A percentile compares a stretch with the other conserved stretches of the same genome.
phyloP scores from a whole-genome alignment of 2,329 filamentous ascomycete species.

The Onygenales sp. region DNA sequence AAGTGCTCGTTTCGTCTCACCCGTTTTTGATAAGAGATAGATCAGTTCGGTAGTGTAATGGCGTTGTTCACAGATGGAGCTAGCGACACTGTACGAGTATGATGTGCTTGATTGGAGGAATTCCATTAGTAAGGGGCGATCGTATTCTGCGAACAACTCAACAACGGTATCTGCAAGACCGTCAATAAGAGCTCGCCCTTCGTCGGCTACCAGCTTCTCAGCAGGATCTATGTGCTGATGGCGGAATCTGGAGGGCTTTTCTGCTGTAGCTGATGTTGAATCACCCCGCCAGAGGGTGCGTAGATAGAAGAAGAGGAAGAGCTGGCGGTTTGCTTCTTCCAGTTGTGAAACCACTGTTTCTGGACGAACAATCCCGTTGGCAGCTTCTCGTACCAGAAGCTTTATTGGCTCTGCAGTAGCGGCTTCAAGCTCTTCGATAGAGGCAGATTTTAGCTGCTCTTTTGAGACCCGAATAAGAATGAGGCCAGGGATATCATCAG shows the following conservation, averaged over 20 bases:
- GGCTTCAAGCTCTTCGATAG: slow-evolving; percentile 63
- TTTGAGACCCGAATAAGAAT: slow-evolving; percentile 76
- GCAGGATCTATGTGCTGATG: slow-evolving; percentile 31
- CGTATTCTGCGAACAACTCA: slow-evolving; percentile 74
- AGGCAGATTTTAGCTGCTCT: slow-evolving; percentile 56
- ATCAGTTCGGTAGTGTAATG: slow-evolving; percentile 90
- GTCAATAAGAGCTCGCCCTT: slow-evolving; percentile 64
- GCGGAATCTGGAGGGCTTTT: slow-evolving; percentile 25
- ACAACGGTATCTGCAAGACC: slow-evolving; percentile 80
- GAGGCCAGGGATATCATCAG: slow-evolving; percentile 82
- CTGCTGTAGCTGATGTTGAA: slow-evolving; percentile 37
- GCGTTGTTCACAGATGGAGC: slow-evolving; percentile 67
- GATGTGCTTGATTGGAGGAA: slow-evolving; percentile 76
- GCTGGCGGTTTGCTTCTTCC: slow-evolving; percentile 52
- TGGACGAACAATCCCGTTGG: slow-evolving; percentile 74
- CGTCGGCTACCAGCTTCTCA: slow-evolving; percentile 41
- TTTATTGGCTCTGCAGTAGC: slow-evolving; percentile 74
- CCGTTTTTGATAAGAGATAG: slow-evolving; percentile 88
- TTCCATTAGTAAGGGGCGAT: slow-evolving; percentile 70
- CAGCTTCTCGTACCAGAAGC: slow-evolving; percentile 81
- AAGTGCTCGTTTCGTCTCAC: slow-evolving; percentile 82
- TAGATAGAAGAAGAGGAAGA: slow-evolving; percentile 89
- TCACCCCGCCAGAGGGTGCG: slow-evolving; percentile 75
- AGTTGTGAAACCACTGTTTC: slow-evolving; percentile 71
- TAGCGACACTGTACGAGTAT: slow-evolving; percentile 69